Conservation (phyloP, 805 yeast species). For the Candida schatavii region DNA sequence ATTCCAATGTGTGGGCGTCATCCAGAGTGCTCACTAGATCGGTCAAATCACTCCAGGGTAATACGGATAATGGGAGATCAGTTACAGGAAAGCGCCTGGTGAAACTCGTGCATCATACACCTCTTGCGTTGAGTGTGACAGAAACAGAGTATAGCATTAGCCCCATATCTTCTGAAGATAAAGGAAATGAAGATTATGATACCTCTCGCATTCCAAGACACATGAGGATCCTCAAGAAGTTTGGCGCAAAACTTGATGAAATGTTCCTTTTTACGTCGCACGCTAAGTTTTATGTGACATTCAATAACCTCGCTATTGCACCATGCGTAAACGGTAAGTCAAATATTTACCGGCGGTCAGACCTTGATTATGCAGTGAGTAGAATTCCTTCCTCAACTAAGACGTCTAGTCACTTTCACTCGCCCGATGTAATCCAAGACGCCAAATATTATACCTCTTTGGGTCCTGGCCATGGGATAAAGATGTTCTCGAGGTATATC, state of each 20-base stretch:
- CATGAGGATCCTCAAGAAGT: constrained; percentile 19
- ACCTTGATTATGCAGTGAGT: constrained; percentile 56
- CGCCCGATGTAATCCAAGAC: constrained; percentile 25
- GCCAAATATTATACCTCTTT: constrained; percentile 24
- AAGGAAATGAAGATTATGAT: constrained; percentile 2
- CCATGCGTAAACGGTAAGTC: constrained; percentile 94
- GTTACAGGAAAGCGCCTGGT: constrained; percentile 39
- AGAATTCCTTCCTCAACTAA: constrained; percentile 22
- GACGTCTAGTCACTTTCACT: constrained; percentile 29
- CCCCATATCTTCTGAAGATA: constrained; percentile 9
- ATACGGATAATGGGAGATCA: constrained; percentile 50
- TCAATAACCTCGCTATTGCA: constrained; percentile 70
- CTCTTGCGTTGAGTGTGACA: constrained; percentile 52
- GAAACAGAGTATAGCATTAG: constrained; percentile 25
- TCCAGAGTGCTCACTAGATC: constrained; percentile 66
- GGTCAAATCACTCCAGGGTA: constrained; percentile 46
- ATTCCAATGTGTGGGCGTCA: constrained; percentile 78
- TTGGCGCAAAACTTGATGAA: constrained; percentile 75
- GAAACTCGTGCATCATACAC: constrained; percentile 77
- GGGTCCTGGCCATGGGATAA: constrained; percentile 52
- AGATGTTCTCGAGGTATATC: constrained; percentile 73
- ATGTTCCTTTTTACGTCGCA: constrained; percentile 83
- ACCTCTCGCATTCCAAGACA: neutral
- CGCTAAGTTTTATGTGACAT: constrained; percentile 77
- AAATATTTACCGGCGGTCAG: constrained; percentile 68